Evolutionary conservation across 371 early-diverging fungal genomes (phyloP).

Genomic region (Blakeslea trispora): DNA sequence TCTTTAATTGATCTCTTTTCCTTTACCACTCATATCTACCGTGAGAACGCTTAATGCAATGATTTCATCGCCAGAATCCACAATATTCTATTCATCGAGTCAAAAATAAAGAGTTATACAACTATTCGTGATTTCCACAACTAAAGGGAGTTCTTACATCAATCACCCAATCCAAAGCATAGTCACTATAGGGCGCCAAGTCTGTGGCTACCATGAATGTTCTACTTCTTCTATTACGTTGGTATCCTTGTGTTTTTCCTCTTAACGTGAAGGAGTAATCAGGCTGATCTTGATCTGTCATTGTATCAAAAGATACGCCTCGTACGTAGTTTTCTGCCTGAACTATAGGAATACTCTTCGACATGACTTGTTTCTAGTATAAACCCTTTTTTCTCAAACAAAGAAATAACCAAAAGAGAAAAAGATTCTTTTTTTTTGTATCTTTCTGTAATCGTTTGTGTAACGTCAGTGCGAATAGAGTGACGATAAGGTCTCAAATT

Average conservation of each 20-base stretch:
- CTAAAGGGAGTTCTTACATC: slow-evolving; percentile 48
- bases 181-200: slow-evolving; percentile 59
- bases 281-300: slow-evolving; percentile 56
- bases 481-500: not conserved
- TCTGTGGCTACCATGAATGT: slow-evolving; percentile 65
- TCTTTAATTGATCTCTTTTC: not conserved
- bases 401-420: not conserved
- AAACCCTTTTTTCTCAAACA: not conserved
- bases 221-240: slow-evolving; percentile 49
- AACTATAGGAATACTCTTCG: slow-evolving; percentile 9
- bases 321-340: slow-evolving; percentile 44
- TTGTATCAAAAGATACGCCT: slow-evolving; percentile 63
- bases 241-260: slow-evolving; percentile 56
- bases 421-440: not conserved
- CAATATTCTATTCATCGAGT: slow-evolving; percentile 48
- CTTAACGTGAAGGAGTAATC: slow-evolving; percentile 60
- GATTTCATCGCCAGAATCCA: slow-evolving; percentile 65
- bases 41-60: slow-evolving; percentile 51
- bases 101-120: too few relatives aligned
- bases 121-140: too few relatives aligned
- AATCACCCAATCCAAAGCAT: slow-evolving; percentile 60
- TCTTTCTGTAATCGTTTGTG: slow-evolving; percentile 10
- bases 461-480: not conserved
- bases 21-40: slow-evolving; percentile 46
- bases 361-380: not conserved